Conservation (phyloP, 495 filamentous ascomycete genomes). For the Halenospora varia region DNA sequence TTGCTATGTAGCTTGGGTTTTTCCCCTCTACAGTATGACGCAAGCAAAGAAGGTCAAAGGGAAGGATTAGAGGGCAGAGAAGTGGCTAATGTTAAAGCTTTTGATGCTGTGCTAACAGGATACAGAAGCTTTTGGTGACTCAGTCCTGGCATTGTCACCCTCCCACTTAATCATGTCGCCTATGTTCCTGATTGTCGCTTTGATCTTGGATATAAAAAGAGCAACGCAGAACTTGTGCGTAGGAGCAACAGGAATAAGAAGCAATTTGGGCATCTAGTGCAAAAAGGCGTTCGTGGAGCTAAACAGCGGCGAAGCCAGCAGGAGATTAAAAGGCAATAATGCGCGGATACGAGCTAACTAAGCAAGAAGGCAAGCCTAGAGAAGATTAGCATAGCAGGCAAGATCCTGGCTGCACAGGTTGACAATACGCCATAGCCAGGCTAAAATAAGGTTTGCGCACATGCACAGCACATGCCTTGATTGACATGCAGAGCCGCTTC, state of each 20-base stretch:
- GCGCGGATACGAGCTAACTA: constrained; percentile 31
- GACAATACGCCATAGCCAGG: no score
- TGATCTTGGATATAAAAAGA: constrained; percentile 31
- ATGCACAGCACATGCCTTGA: no score
- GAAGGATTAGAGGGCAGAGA: no score
- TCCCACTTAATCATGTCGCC: constrained; percentile 37
- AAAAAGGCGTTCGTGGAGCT: constrained; percentile 31
- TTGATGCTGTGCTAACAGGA: no score
- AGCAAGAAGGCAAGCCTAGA: constrained; percentile 23
- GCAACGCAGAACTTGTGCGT: constrained; percentile 34
- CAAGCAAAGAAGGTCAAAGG: no score
- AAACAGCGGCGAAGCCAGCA: constrained; percentile 27
- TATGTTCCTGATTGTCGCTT: constrained; percentile 32
- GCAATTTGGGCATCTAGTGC: constrained; percentile 26
- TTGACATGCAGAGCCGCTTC: no score
- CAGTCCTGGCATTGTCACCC: constrained; percentile 27
- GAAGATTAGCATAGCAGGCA: background rate
- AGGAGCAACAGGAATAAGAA: constrained; percentile 31
- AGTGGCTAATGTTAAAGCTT: no score
- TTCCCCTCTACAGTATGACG: no score
- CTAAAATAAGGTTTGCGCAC: no score
- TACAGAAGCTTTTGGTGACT: no score
- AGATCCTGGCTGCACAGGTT: no score
- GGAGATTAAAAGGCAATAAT: constrained; percentile 30
- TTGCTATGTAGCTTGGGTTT: no score